These are phyloP conservation scores for Vigna hirtella DNA, from an alignment of 306 rosid genomes.

Conservation along the genomic window DNA sequence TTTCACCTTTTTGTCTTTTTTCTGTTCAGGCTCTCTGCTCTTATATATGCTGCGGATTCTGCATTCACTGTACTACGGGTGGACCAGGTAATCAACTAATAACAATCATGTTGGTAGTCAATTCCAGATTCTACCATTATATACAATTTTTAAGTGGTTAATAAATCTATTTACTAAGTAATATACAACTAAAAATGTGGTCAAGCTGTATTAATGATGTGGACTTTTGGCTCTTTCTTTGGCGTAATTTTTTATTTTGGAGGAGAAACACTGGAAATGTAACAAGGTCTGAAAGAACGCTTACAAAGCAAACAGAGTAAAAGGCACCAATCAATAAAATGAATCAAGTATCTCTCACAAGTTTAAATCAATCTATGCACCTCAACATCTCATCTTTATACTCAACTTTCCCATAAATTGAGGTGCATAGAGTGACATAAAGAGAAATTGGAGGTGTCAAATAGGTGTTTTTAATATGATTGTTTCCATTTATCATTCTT, in stretches of 20 bases:
- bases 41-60: conserved; percentile 94
- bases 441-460: too few relatives aligned
- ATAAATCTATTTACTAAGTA: neutral
- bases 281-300: neutral
- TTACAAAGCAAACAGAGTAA: too few relatives aligned
- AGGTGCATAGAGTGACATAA: too few relatives aligned
- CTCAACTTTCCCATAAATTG: too few relatives aligned
- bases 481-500: too few relatives aligned
- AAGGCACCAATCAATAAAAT: too few relatives aligned
- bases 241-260: neutral
- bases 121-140: neutral
- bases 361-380: too few relatives aligned
- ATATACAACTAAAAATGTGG: neutral
- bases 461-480: too few relatives aligned
- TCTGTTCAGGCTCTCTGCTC: conserved; percentile 75
- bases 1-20: conserved; percentile 30
- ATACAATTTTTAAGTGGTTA: neutral
- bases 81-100: conserved; percentile 25
- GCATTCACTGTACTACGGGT: conserved; percentile 71
- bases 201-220: neutral
- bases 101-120: neutral
- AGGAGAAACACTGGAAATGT: neutral
- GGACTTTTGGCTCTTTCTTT: neutral
- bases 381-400: too few relatives aligned
- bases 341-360: too few relatives aligned